These are phyloP conservation scores for Dactylorhiza incarnata DNA, from an alignment of 106 monocot genomes.

Conservation along the genomic window DNA sequence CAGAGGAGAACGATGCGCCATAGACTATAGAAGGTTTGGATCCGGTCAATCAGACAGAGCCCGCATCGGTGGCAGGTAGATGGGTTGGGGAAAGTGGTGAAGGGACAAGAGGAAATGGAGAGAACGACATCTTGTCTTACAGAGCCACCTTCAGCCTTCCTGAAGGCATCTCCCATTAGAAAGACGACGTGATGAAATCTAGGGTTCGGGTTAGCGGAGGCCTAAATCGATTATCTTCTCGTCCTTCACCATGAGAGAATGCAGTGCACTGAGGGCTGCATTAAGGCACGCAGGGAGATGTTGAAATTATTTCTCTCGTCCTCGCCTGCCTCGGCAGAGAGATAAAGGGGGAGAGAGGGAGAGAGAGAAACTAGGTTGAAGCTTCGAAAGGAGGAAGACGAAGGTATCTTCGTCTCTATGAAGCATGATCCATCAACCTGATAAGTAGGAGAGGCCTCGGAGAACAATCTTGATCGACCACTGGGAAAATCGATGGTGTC, in stretches of 20 bases:
- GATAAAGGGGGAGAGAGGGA: neutral
- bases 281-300: no score
- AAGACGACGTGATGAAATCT: neutral
- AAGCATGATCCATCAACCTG: no score
- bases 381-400: no score
- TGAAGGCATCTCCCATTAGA: constrained; percentile 6
- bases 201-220: constrained; percentile 6
- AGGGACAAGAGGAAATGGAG: neutral
- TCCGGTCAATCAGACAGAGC: neutral
- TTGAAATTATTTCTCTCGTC: neutral
- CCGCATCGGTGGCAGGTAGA: constrained; percentile 40
- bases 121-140: neutral
- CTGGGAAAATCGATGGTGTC: no score
- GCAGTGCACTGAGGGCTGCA: neutral
- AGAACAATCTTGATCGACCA: no score
- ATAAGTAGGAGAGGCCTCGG: no score
- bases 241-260: neutral
- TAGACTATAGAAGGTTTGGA: constrained; percentile 28
- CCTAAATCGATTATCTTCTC: neutral
- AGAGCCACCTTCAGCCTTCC: neutral
- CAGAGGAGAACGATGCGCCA: constrained; percentile 73
- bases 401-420: no score
- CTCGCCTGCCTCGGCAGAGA: neutral
- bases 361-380: neutral
- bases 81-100: constrained; percentile 17